phyloP scores from a whole-genome alignment of 1,284 basidiomycete genomes.

The Irpex lacteus region DNA sequence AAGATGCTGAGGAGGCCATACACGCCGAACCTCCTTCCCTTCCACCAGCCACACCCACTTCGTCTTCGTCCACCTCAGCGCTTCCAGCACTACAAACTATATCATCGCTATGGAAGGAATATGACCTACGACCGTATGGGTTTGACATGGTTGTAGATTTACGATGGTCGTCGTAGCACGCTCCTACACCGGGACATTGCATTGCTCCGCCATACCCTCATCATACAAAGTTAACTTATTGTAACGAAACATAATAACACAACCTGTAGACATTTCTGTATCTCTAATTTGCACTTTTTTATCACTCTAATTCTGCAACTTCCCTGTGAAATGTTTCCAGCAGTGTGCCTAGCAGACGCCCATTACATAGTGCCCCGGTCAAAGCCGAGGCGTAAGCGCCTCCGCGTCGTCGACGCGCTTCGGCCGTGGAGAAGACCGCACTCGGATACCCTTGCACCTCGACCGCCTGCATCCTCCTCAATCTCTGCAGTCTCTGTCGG shows the following conservation, averaged over 20 bases:
- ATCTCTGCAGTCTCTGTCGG: not conserved
- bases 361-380: conserved; percentile 7
- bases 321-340: not conserved
- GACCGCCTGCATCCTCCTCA: conserved; percentile 1
- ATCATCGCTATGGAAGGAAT: conserved; percentile 36
- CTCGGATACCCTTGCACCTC: conserved; percentile 6
- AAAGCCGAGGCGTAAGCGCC: conserved; percentile 2
- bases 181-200: conserved; percentile 4
- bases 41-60: not conserved
- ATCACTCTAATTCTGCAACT: not conserved
- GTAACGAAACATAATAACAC: not conserved
- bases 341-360: not conserved
- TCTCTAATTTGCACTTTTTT: not conserved
- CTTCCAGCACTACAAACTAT: not conserved
- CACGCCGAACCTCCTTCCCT: not conserved
- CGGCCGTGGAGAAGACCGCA: conserved; percentile 1
- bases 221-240: not conserved
- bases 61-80: not conserved
- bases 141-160: conserved; percentile 70
- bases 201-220: not conserved
- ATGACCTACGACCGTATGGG: conserved; percentile 71
- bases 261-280: not conserved
- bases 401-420: conserved; percentile 9
- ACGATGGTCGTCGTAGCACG: conserved; percentile 46
- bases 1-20: not conserved